Base-by-base conservation (phyloP, 352 stramenopile species). In the Phytophthora sojae region DNA sequence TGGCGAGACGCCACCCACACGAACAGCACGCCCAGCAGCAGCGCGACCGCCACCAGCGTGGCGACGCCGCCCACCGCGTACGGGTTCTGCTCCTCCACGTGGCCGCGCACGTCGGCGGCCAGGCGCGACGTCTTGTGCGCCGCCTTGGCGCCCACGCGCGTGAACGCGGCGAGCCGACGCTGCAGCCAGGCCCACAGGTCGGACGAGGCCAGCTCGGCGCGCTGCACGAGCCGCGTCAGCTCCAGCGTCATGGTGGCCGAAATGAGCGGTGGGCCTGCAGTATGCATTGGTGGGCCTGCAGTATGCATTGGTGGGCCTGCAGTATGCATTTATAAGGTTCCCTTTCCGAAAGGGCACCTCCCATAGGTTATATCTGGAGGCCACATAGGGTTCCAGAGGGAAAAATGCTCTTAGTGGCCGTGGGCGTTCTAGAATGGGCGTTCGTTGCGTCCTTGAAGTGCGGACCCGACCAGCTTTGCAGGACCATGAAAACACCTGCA, bases 1-100 rank as follows among this genome's bases (percentile, higher is more conserved):
- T 94, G 88, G 11, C 88, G 83, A 21, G 88, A 95, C 25, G 87
- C 84, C 30, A 96, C 85, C 89, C 89, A 96, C 23, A 93, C 60
- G 69, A 94, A 95, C 23, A 96, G 74, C 44, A 76, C 75, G 8
- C 69, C 75, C 14, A 88, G 81, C 23, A 73, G 55, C 6, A 80
- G 71, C 3, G 86, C 65, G 6, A 94, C 75, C 3, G 83, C 60
- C 5, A 81, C 76, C 11, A 90, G 77, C 0, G 82, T 79, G 14
- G 74, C 82, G 8, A 83, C 74, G 30, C 80, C 77, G 8, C 80
- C 82, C 4, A 88, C 78, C 7, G 79, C 65, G 45, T 88, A 88
- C 53, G 79, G 77, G 32, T 82, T 79, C 51, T 79, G 71, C 59
- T 78, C 73, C 39, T 75, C 54, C 4, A 77, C 55, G 44, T 71